Percentiles rank a stretch among this genome's conserved stretches.
phyloP scores from a whole-genome alignment of 106 monocot species.

The Acorus calamus region DNA sequence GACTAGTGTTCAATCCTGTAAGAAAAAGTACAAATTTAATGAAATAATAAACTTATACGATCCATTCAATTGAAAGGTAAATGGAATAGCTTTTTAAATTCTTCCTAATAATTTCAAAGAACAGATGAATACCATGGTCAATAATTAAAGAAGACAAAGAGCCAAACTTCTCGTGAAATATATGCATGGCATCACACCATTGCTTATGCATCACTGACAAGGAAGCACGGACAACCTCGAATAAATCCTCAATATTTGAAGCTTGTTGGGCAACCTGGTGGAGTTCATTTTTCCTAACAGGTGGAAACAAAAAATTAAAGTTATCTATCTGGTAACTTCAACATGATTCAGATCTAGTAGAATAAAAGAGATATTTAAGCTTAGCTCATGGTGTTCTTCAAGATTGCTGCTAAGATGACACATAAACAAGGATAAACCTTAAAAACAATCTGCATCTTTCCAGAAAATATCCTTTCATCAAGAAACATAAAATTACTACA shows the following conservation, averaged over 20 bases:
- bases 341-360: too few relatives aligned
- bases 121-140: constrained; percentile 50
- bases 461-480: too few relatives aligned
- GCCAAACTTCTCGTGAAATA: constrained; percentile 75
- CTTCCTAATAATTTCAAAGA: not conserved
- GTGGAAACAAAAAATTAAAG: not conserved
- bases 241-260: constrained; percentile 85
- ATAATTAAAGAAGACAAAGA: constrained; percentile 51
- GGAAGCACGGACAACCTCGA: constrained; percentile 72
- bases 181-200: constrained; percentile 80
- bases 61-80: not conserved
- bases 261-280: constrained; percentile 93
- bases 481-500: too few relatives aligned
- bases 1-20: constrained; percentile 59
- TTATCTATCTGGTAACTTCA: not conserved
- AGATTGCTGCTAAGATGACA: too few relatives aligned
- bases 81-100: not conserved
- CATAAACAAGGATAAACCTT: too few relatives aligned
- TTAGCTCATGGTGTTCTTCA: too few relatives aligned
- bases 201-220: constrained; percentile 76
- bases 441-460: too few relatives aligned
- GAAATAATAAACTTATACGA: too few relatives aligned
- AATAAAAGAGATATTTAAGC: too few relatives aligned
- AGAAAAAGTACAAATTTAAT: not conserved
- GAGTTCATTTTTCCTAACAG: constrained; percentile 67